These are phyloP conservation scores for Brasilioporus rufonigricans DNA, from an alignment of 768 basidiomycete genomes.

Conservation along the genomic window DNA sequence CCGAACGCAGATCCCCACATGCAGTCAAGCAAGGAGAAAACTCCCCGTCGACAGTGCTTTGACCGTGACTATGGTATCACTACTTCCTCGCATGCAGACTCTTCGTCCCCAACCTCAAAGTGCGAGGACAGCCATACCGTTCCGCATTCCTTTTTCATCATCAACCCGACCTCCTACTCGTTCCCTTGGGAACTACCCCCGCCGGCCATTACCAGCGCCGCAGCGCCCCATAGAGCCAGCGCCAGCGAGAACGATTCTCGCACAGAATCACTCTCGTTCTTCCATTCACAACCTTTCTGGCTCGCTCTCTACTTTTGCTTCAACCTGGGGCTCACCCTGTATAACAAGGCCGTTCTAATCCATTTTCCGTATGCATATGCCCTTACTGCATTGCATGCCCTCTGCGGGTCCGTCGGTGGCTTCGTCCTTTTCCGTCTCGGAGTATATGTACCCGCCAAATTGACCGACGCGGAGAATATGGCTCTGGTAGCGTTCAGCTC, in stretches of 20 bases:
- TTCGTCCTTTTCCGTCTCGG: constrained; percentile 57
- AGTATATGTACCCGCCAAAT: constrained; percentile 54
- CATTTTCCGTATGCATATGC: constrained; percentile 96
- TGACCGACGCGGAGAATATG: constrained; percentile 50
- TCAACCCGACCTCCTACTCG: constrained; percentile 8
- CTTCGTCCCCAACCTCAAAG: constrained; percentile 6
- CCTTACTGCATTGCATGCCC: constrained; percentile 87
- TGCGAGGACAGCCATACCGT: background rate
- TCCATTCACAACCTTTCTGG: constrained; percentile 49
- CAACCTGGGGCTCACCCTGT: constrained; percentile 90
- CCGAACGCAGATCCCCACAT: background rate
- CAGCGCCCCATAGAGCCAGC: background rate
- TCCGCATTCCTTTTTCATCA: background rate
- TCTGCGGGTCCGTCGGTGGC: constrained; percentile 85
- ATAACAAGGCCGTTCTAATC: constrained; percentile 91
- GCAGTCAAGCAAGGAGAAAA: constrained; percentile 14
- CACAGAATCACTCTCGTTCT: constrained; percentile 19
- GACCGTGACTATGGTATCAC: constrained; percentile 24
- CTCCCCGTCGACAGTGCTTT: constrained; percentile 19
- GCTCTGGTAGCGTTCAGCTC: constrained; percentile 80
- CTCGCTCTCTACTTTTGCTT: constrained; percentile 82
- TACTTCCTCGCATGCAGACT: background rate
- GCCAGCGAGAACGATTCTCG: constrained; percentile 6
- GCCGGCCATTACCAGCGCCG: constrained; percentile 10
- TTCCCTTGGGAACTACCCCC: constrained; percentile 21